Percentiles rank a stretch among this genome's conserved stretches.
Conservation (phyloP, 2,329 filamentous ascomycete species). For the Fulvia fulva region DNA sequence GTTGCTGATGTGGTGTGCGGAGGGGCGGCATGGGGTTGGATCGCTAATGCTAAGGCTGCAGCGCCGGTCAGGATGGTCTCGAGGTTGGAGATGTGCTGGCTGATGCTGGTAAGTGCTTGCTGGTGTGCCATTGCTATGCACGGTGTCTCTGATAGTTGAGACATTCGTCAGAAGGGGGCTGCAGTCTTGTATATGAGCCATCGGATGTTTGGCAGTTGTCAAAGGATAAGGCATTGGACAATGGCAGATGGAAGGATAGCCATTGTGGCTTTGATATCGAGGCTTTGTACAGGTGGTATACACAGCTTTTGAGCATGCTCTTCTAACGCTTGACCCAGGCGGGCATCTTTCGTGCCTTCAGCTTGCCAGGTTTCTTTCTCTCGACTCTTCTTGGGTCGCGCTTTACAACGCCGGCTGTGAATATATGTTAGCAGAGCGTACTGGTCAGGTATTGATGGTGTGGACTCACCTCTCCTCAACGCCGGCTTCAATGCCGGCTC, state of each 20-base stretch:
- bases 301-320: neutral
- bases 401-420: conserved; percentile 80
- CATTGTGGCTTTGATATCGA: neutral
- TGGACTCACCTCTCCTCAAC: conserved; percentile 75
- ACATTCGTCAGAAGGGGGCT: neutral
- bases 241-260: neutral
- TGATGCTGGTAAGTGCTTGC: neutral
- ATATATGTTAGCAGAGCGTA: conserved; percentile 40
- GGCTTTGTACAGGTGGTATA: neutral
- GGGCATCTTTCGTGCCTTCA: conserved; percentile 97
- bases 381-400: conserved; percentile 89
- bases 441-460: neutral
- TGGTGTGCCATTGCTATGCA: neutral
- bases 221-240: neutral
- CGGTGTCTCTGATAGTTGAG: neutral
- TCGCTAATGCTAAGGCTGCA: neutral
- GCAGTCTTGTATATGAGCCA: neutral
- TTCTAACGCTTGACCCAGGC: conserved; percentile 84
- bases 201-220: neutral
- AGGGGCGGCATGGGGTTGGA: neutral
- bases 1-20: neutral
- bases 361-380: conserved; percentile 93
- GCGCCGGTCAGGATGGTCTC: neutral
- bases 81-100: neutral
- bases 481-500: conserved; percentile 88